Evolutionary conservation across 2,329 filamentous ascomycete genomes (phyloP).

Genomic region (Aspergillus sp.): DNA sequence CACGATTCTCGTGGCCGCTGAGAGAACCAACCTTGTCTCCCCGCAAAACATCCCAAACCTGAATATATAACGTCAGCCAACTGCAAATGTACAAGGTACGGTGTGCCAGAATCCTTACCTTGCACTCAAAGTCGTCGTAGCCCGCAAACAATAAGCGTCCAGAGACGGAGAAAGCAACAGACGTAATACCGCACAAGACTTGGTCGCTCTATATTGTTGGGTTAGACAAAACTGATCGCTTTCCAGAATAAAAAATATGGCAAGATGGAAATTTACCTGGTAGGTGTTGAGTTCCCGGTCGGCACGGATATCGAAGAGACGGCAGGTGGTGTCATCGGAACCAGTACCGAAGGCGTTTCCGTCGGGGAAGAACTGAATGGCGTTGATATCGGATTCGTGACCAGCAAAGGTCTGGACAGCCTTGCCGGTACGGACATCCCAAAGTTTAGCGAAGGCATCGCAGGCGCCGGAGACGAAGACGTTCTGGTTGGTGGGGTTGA

Average conservation of each 20-base stretch:
- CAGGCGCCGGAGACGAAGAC: conserved; percentile 99
- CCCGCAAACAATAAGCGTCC: conserved; percentile 91
- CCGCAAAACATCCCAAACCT: conserved; percentile 97
- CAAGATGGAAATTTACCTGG: conserved; percentile 42
- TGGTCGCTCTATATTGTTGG: conserved; percentile 66
- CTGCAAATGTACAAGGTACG: too few species aligned
- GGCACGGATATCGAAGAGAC: conserved; percentile 93
- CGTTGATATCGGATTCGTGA: conserved; percentile 98
- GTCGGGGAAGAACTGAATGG: conserved; percentile 98
- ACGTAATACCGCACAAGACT: conserved; percentile 95
- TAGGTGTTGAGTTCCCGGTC: conserved; percentile 70
- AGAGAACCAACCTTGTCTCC: conserved; percentile 95
- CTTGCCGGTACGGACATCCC: conserved; percentile 97
- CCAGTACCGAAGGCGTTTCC: conserved; percentile 97
- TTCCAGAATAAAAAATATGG: not conserved
- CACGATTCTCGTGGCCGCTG: conserved; percentile 95
- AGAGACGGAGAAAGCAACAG: conserved; percentile 94
- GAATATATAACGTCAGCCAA: not conserved
- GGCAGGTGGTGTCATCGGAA: conserved; percentile 94
- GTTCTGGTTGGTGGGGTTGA: conserved; percentile 98
- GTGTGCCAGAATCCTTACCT: conserved; percentile 52
- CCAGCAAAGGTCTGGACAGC: conserved; percentile 97
- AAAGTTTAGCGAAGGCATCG: conserved; percentile 95
- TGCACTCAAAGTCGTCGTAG: conserved; percentile 99
- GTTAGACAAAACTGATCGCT: not conserved